Evolutionary conservation across 2,329 filamentous ascomycete species (phyloP).

Genomic region (Endocalyx cinctus): DNA sequence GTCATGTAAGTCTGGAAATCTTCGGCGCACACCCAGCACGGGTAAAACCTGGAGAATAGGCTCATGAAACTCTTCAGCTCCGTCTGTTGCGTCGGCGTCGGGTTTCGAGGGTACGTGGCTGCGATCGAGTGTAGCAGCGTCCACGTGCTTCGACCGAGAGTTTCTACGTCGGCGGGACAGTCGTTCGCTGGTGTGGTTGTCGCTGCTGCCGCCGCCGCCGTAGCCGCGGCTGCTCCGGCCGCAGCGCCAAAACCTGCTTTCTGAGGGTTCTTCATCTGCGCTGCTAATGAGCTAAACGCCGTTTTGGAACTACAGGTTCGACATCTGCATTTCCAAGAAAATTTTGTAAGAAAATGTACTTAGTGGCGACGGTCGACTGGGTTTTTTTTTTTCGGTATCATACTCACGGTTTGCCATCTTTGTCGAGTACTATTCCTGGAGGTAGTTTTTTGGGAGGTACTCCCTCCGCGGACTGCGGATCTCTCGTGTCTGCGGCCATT

Average conservation of each 20-base stretch:
- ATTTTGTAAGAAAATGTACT: too few species aligned
- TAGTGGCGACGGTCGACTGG: too few species aligned
- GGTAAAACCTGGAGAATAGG: slow-evolving; percentile 82
- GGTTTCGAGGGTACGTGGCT: slow-evolving; percentile 72
- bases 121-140: slow-evolving; percentile 90
- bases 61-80: slow-evolving; percentile 75
- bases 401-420: slow-evolving; percentile 88
- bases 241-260: slow-evolving; percentile 31
- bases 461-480: slow-evolving; percentile 19
- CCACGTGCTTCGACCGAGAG: slow-evolving; percentile 84
- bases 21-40: slow-evolving; percentile 91
- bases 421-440: slow-evolving; percentile 70
- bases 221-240: slow-evolving; percentile 27
- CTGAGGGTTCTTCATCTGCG: slow-evolving; percentile 43
- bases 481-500: slow-evolving; percentile 36
- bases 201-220: slow-evolving; percentile 28
- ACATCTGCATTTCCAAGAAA: slow-evolving; percentile 51
- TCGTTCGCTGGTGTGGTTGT: slow-evolving; percentile 46
- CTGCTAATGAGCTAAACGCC: slow-evolving; percentile 57
- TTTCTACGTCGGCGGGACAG: slow-evolving; percentile 87
- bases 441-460: slow-evolving; percentile 50
- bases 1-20: slow-evolving; percentile 83
- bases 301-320: slow-evolving; percentile 65
- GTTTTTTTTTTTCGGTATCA: too few species aligned
- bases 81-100: slow-evolving; percentile 63